Evolutionary conservation across 176 grass and related monocot genomes (phyloP), one percentile per base, ranked within the genome.

Genomic region (Avena eriantha): DNA sequence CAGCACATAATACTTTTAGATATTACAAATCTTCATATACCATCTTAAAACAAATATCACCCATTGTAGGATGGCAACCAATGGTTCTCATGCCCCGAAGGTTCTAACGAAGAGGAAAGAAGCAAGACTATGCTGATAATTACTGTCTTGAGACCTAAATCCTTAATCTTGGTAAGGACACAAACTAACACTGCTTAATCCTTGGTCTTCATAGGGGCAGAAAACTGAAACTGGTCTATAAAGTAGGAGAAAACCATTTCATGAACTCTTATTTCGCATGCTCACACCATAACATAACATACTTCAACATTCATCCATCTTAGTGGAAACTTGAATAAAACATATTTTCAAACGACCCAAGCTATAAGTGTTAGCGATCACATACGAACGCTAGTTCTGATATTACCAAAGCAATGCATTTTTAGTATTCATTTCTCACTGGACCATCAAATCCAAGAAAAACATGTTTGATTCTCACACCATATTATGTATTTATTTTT

Each of bases 11-110:
- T 34, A 29, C 81, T 76, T 76, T 47, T 13, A 82, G 34, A 57
- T 55, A 83, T 23, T 70, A 43, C 48, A 77, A 85, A 63, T 81
- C 43, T 74, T 17, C 43, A 63, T 73, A 39, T 49, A 39, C 39
- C 63, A 53, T 16, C 33, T 60, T 31, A 41, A 73, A 48, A 73
- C 70, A 48, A 73, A 73, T 73, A 73, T 4, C n/a, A 24, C 23
- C 41, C 33, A 69, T 69, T 26, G 12, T 1, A 16, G n/a, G 70
- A 48, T 49, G n/a, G 68, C 70, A 73, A 73, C n/a, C 2, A 49
- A 49, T 48, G 43, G 70, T 73, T 47, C 39, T 41, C 39, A 41
- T 41, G 39, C 0, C 43, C 1, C 43, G 6, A 1, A 1, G 11
- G 2, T 39, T 46, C 69, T 73, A 73, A 23, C n/a, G n/a, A 71